These are phyloP conservation scores for Lonicera japonica DNA, from an alignment of 129 eudicot species.

Conservation along the genomic window DNA sequence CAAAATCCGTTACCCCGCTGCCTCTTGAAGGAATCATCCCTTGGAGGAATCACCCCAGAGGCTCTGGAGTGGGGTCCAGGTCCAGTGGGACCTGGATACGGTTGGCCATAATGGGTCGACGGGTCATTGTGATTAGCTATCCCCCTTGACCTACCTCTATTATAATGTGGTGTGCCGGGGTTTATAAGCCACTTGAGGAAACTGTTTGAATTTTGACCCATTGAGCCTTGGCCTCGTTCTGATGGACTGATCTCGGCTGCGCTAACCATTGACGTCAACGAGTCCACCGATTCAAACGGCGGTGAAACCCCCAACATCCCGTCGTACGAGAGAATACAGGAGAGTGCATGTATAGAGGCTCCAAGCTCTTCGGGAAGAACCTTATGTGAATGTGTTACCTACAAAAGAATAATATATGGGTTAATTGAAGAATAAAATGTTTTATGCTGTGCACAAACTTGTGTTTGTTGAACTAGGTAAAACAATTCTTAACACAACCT, in stretches of 20 bases:
- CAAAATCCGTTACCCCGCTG: conserved; percentile 29
- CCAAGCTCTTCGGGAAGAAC: conserved; percentile 70
- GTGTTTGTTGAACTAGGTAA: neutral
- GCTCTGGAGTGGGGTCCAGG: no score
- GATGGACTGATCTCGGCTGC: conserved; percentile 42
- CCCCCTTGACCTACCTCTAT: conserved; percentile 8
- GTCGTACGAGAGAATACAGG: conserved; percentile 64
- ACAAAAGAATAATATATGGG: conserved; percentile 8
- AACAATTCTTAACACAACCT: neutral
- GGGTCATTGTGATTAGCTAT: neutral
- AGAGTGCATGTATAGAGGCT: conserved; percentile 53
- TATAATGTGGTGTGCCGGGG: conserved; percentile 3
- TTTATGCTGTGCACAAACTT: neutral
- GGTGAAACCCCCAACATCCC: conserved; percentile 55
- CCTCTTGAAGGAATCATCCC: conserved; percentile 32
- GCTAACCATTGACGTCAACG: conserved; percentile 42
- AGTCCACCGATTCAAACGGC: conserved; percentile 43
- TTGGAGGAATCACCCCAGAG: conserved; percentile 15
- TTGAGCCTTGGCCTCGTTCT: conserved; percentile 9
- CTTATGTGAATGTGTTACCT: conserved; percentile 60
- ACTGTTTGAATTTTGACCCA: conserved; percentile 20
- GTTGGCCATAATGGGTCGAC: conserved; percentile 9
- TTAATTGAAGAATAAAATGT: neutral
- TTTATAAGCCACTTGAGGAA: conserved; percentile 30
- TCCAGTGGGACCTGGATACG: conserved; percentile 9